Conservation (phyloP, 176 grass and related monocot genomes). For the Dactylis glomerata region DNA sequence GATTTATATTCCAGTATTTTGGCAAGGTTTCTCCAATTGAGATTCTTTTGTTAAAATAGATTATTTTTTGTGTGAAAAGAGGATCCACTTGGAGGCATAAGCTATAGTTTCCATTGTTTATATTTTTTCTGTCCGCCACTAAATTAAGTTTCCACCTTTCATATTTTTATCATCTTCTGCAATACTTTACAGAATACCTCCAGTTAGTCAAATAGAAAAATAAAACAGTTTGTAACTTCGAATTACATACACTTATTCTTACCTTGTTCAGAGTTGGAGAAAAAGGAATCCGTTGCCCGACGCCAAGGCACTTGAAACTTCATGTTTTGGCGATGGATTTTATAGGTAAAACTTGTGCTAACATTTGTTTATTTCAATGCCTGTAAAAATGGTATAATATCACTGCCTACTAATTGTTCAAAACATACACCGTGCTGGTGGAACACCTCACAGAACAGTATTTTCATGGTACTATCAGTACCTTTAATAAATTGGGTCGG, state of each 20-base stretch:
- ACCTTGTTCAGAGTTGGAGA: constrained; percentile 63
- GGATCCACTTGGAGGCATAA: background rate
- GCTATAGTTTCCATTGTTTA: background rate
- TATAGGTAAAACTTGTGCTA: constrained; percentile 57
- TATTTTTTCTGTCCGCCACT: background rate
- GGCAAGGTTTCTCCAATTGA: background rate
- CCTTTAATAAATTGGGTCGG: constrained; percentile 26
- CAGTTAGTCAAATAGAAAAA: background rate
- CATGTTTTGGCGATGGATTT: constrained; percentile 99
- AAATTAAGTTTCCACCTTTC: background rate
- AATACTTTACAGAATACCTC: background rate
- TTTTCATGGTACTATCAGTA: background rate
- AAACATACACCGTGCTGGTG: background rate
- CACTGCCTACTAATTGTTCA: background rate
- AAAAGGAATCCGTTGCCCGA: constrained; percentile 79
- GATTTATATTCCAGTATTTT: background rate
- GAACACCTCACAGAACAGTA: constrained; percentile 1
- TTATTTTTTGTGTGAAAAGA: background rate
- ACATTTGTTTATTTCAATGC: background rate
- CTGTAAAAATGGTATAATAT: background rate
- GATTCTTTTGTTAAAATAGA: constrained; percentile 1
- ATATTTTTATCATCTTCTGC: background rate
- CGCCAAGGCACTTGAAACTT: constrained; percentile 67
- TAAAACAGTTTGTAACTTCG: background rate
- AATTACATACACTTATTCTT: background rate